phyloP scores from a whole-genome alignment of 2,329 filamentous ascomycete species.

The Fusarium pilosicola region DNA sequence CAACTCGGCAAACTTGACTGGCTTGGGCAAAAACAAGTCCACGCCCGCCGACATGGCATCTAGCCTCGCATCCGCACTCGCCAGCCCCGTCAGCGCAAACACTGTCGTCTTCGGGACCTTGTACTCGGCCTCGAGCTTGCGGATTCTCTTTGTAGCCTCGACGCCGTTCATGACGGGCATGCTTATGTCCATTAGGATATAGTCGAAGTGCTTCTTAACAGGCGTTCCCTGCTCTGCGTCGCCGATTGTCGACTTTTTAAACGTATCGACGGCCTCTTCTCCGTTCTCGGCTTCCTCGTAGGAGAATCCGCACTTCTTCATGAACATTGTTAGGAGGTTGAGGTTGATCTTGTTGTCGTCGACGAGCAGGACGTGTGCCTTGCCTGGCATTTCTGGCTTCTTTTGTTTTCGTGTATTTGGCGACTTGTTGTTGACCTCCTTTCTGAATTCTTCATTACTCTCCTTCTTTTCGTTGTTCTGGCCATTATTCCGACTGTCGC shows the following conservation, averaged over 20 bases:
- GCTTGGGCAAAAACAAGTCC: conserved; percentile 63
- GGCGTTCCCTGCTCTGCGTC: neutral
- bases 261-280: conserved; percentile 58
- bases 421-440: neutral
- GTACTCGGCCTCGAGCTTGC: conserved; percentile 57
- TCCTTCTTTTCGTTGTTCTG: neutral
- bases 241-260: conserved; percentile 45
- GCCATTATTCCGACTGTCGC: neutral
- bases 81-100: conserved; percentile 64
- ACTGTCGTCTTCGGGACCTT: conserved; percentile 55
- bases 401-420: neutral
- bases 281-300: conserved; percentile 58
- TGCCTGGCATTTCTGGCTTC: neutral
- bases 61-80: conserved; percentile 58
- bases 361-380: conserved; percentile 50
- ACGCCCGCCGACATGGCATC: conserved; percentile 61
- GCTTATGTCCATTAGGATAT: conserved; percentile 59
- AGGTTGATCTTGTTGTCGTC: conserved; percentile 58
- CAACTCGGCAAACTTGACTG: conserved; percentile 56
- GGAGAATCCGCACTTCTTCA: conserved; percentile 54
- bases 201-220: conserved; percentile 44
- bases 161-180: conserved; percentile 67
- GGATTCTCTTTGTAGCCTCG: conserved; percentile 59
- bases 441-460: neutral
- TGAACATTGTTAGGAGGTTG: conserved; percentile 54